These are phyloP conservation scores for Chionographis japonica DNA, from an alignment of 106 monocot species.

Conservation along the genomic window DNA sequence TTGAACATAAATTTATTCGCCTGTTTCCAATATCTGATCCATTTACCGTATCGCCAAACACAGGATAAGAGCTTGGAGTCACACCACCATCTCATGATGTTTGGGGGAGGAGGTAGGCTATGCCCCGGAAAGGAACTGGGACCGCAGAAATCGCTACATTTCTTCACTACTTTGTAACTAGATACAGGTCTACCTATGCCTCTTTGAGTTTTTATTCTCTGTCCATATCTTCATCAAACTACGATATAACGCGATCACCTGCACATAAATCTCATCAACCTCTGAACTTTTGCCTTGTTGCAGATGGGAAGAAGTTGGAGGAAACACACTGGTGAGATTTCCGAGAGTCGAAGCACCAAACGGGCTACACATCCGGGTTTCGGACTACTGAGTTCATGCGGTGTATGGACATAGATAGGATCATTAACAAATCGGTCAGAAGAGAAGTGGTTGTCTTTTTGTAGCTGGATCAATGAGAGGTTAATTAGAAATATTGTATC, in stretches of 20 bases:
- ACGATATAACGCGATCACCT: too few species aligned
- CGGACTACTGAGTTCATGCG: conserved; percentile 9
- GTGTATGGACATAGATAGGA: conserved; percentile 9
- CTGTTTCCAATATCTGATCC: too few species aligned
- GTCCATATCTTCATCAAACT: too few species aligned
- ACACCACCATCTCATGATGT: conserved; percentile 16
- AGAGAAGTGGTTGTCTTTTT: too few species aligned
- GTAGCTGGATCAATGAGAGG: too few species aligned
- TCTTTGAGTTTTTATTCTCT: too few species aligned
- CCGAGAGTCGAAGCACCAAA: conserved; percentile 82
- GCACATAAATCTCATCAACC: too few species aligned
- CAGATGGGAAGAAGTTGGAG: conserved; percentile 90
- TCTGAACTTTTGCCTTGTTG: conserved; percentile 3
- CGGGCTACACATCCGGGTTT: conserved; percentile 54
- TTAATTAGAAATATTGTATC: too few species aligned
- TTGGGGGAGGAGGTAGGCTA: conserved; percentile 29
- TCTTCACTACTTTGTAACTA: conserved; percentile 31
- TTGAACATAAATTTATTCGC: too few species aligned
- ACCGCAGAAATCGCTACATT: conserved; percentile 22
- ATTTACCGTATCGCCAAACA: not conserved
- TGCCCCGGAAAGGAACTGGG: conserved; percentile 29
- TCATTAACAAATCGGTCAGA: not conserved
- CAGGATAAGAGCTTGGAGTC: conserved; percentile 22
- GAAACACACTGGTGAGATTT: conserved; percentile 58
- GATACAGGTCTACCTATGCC: conserved; percentile 18